Percentiles rank a stretch among this genome's conserved stretches.
Evolutionary conservation across 768 basidiomycete genomes (phyloP).

Genomic region (Lactarius evosmus): DNA sequence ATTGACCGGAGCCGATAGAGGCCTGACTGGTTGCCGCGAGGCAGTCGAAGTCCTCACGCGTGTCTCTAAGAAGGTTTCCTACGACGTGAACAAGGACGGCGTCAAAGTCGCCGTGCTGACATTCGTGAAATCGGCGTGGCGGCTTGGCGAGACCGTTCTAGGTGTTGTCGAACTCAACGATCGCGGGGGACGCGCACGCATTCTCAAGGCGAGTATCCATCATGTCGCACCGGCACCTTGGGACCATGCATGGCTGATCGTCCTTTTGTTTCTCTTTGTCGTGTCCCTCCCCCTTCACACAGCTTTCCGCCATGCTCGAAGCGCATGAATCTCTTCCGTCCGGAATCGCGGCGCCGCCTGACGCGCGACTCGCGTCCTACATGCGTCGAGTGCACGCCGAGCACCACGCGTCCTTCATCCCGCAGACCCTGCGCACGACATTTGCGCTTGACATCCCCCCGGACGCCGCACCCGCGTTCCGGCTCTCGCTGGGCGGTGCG

Average conservation of each 20-base stretch:
- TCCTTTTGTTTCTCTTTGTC: background rate
- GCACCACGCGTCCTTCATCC: constrained; percentile 72
- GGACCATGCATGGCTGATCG: background rate
- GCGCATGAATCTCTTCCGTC: constrained; percentile 81
- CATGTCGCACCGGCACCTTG: background rate
- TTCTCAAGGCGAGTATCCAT: constrained; percentile 61
- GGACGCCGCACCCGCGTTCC: constrained; percentile 86
- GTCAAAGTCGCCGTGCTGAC: constrained; percentile 87
- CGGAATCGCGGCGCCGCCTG: constrained; percentile 47
- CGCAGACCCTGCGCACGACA: constrained; percentile 69
- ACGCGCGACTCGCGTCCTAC: constrained; percentile 41
- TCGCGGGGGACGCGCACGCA: constrained; percentile 61
- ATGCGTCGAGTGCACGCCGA: constrained; percentile 81
- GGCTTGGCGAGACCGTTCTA: constrained; percentile 88
- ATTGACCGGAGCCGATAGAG: constrained; percentile 36
- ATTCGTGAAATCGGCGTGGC: constrained; percentile 85
- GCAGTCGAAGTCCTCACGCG: constrained; percentile 90
- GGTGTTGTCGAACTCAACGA: constrained; percentile 89
- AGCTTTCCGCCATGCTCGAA: constrained; percentile 89
- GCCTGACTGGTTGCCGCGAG: constrained; percentile 72
- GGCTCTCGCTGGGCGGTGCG: constrained; percentile 50
- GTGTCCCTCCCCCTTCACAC: background rate
- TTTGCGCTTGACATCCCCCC: constrained; percentile 92
- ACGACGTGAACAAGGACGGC: constrained; percentile 93
- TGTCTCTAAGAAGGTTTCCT: constrained; percentile 89